Percentiles rank a stretch among this genome's conserved stretches.
phyloP scores from a whole-genome alignment of 805 yeast species.

The Millerozyma miso region DNA sequence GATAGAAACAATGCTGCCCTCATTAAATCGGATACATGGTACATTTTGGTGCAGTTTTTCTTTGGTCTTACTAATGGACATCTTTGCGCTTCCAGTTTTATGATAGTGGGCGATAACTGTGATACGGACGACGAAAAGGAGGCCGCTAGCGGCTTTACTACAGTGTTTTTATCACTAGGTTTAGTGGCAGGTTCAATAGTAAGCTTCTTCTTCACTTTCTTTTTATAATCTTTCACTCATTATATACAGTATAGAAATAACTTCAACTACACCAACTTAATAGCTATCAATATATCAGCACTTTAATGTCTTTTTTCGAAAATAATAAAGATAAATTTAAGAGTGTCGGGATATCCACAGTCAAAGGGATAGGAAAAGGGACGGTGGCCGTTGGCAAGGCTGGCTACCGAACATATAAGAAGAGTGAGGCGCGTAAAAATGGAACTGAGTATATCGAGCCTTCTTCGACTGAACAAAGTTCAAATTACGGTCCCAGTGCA shows the following conservation, averaged over 20 bases:
- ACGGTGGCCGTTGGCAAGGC: conserved; percentile 46
- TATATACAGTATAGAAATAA: background rate
- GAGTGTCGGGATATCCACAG: conserved; percentile 45
- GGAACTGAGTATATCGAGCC: conserved; percentile 9
- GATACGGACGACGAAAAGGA: conserved; percentile 67
- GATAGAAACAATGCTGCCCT: conserved; percentile 32
- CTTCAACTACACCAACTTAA: too few relatives aligned
- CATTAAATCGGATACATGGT: conserved; percentile 58
- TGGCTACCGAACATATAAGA: conserved; percentile 49
- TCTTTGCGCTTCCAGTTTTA: conserved; percentile 71
- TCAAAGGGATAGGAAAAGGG: conserved; percentile 49
- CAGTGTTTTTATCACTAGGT: conserved; percentile 74
- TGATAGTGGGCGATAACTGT: conserved; percentile 60
- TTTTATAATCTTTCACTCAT: too few relatives aligned
- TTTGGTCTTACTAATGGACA: conserved; percentile 93
- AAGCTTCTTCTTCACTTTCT: conserved; percentile 61
- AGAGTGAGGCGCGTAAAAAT: conserved; percentile 27
- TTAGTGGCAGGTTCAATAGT: conserved; percentile 73
- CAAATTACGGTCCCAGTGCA: conserved; percentile 15
- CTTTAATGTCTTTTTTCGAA: conserved; percentile 26
- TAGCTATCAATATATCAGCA: too few relatives aligned
- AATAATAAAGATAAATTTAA: conserved; percentile 51
- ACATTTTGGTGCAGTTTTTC: conserved; percentile 62
- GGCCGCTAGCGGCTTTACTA: conserved; percentile 93
- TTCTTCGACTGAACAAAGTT: background rate